These are phyloP conservation scores for Saccharomyces hybrid DNA, from an alignment of 1,139 yeast species.

Conservation along the genomic window DNA sequence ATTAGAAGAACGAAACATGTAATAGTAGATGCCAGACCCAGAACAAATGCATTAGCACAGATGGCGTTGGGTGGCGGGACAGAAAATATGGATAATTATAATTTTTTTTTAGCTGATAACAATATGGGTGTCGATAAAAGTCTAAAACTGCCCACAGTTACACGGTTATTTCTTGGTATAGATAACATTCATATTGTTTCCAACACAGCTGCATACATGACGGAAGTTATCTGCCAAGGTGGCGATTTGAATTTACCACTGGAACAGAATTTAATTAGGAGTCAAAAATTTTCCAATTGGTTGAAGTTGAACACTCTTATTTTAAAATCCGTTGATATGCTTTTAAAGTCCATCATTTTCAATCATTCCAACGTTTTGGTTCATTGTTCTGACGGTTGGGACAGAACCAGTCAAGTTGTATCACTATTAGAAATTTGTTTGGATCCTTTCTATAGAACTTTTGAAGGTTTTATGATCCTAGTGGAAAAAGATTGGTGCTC, in stretches of 20 bases:
- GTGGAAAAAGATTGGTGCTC: conserved; percentile 94
- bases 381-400: conserved; percentile 99
- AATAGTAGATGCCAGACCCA: conserved; percentile 84
- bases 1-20: conserved; percentile 33
- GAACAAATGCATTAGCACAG: conserved; percentile 94
- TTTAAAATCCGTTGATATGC: conserved; percentile 67
- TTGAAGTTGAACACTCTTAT: conserved; percentile 61
- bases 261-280: conserved; percentile 39
- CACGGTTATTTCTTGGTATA: conserved; percentile 73
- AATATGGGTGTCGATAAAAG: neutral
- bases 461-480: conserved; percentile 76
- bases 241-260: conserved; percentile 46
- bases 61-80: conserved; percentile 97
- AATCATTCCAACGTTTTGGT: conserved; percentile 76
- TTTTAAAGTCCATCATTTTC: conserved; percentile 70
- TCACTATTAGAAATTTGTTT: conserved; percentile 79
- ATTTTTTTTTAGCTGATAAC: conserved; percentile 20
- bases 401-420: conserved; percentile 83
- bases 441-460: conserved; percentile 83
- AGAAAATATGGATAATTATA: conserved; percentile 82
- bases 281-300: conserved; percentile 59
- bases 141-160: neutral
- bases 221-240: conserved; percentile 56
- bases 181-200: conserved; percentile 95
- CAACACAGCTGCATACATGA: conserved; percentile 62